Base-by-base conservation (phyloP, 1,284 basidiomycete genomes). In the Trametes polyzona region DNA sequence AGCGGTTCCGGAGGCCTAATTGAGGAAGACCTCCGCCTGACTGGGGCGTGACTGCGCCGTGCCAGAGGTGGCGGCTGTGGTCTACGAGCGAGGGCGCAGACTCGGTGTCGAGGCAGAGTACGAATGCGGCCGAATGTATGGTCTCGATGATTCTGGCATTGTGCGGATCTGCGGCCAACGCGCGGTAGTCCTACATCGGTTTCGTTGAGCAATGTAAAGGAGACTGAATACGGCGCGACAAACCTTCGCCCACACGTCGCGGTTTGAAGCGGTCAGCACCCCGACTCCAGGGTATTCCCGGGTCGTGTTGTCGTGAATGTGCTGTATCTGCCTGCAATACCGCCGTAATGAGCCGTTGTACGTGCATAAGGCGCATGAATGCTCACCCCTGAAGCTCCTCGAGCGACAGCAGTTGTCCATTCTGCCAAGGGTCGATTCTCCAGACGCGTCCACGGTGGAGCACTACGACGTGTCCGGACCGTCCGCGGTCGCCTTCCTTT, bases 211-310 rank as follows among this genome's bases (percentile, higher is more conserved):
- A 47, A n/a, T n/a, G 26, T 42, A 4, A 7, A 37, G 19, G 3
- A 3, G 7, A 16, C 32, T 11, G 24, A n/a, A 14, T 35, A 39
- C 40, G 11, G 11, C 3, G 21, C 10, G 10, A 61, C 73, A 41
- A 49, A 90, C 89, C 75, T 91, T 87, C 8, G 92, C 86, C 93
- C 93, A 96, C 41, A 82, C 68, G 74, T 96, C 93, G 41, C 94
- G 84, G 68, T 93, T 88, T 43, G 85, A 84, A 5, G 90, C 84
- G 0, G 91, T 84, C 54, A 96, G 73, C 4, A 88, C 80, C 24
- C 94, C 93, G 35, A 96, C 83, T 16, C 85, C 87, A 12, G 88
- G 87, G 62, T 84, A 83, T 59, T 83, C 81, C n/a, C 78, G 68
- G 2, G 71, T 74, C 14, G 86, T 84, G 64, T 86, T 80, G 47